Conservation (phyloP, 495 filamentous ascomycete genomes). For the Annulohypoxylon moriforme region DNA sequence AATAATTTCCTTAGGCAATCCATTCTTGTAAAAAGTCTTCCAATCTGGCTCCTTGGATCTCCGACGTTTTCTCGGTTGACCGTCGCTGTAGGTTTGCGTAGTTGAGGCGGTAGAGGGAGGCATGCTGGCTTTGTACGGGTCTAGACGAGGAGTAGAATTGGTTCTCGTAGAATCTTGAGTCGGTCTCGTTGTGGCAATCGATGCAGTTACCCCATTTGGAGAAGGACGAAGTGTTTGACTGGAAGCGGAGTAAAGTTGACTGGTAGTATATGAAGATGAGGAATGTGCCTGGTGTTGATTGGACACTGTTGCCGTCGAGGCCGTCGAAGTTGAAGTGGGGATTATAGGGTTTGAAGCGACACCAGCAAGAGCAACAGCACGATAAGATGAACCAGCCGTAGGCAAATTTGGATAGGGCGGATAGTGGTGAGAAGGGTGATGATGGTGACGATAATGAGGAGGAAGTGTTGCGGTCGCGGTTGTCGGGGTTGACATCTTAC, state of each 20-base stretch:
- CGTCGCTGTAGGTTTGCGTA: slow-evolving; percentile 39
- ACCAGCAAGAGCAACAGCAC: slow-evolving; percentile 53
- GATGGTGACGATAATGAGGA: slow-evolving; percentile 69
- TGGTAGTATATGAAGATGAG: slow-evolving; percentile 49
- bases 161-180: slow-evolving; percentile 47
- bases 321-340: slow-evolving; percentile 63
- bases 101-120: slow-evolving; percentile 47
- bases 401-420: slow-evolving; percentile 55
- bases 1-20: slow-evolving; percentile 91
- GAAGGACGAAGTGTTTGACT: slow-evolving; percentile 34
- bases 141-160: slow-evolving; percentile 46
- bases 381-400: slow-evolving; percentile 59
- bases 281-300: slow-evolving; percentile 55
- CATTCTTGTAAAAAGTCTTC: slow-evolving; percentile 92
- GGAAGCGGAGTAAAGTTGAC: slow-evolving; percentile 29
- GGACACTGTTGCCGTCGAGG: slow-evolving; percentile 57
- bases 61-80: slow-evolving; percentile 63
- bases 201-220: slow-evolving; percentile 54
- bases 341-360: slow-evolving; percentile 56
- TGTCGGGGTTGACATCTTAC: slow-evolving; percentile 84
- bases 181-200: slow-evolving; percentile 48
- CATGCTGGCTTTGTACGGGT: slow-evolving; percentile 51
- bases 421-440: slow-evolving; percentile 74
- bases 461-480: slow-evolving; percentile 81
- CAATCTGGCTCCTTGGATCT: slow-evolving; percentile 80